Base-by-base conservation (phyloP, 2,329 filamentous ascomycete genomes). In the Botrytis paeoniae region DNA sequence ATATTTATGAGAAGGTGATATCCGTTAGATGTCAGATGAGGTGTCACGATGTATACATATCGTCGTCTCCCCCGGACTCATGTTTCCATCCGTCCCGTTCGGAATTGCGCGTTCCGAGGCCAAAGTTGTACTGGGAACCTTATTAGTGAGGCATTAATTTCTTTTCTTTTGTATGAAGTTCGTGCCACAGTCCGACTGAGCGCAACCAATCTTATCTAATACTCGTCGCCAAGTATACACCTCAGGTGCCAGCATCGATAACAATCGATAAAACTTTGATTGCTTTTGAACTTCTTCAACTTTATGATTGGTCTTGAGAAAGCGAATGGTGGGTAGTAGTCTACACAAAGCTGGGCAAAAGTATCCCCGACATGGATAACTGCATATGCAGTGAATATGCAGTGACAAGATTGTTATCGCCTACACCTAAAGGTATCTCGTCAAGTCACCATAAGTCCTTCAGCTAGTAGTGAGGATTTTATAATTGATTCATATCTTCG, bases 361-460 rank as follows among this genome's bases (percentile, higher is more conserved):
- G 35, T n/a, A 54, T 29, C 16, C 39, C 35, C 20, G 35, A 37
- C 32, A 41, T 39, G 65, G 65, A 68, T 68, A 41, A 22, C 29
- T 57, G 65, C 65, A 69, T 69, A 69, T 69, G 65, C 48, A 57
- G 65, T 69, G 65, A 66, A 69, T 39, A 69, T 69, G 65, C 48
- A 43, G 65, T 69, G 65, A 57, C 35, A 57, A 22, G n/a, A 68
- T 41, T 32, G 29, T 41, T n/a, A 57, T 22, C 25, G 48, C 9
- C 35, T 10, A 57, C 37, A 32, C 35, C 18, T 14, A 57, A 25
- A 41, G 37, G 16, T 6, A 4, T 57, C 64, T 9, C 22, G 8
- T 41, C 14, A 41, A 32, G n/a, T 37, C 48, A 43, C 35, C n/a
- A 41, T 20, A 29, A 41, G n/a, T 20, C 48, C 35, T 14, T 32